A percentile compares a stretch with the other conserved stretches of the same genome.
Evolutionary conservation across 371 early-diverging fungal species (phyloP).

Genomic region (Lichtheimia ramosa): DNA sequence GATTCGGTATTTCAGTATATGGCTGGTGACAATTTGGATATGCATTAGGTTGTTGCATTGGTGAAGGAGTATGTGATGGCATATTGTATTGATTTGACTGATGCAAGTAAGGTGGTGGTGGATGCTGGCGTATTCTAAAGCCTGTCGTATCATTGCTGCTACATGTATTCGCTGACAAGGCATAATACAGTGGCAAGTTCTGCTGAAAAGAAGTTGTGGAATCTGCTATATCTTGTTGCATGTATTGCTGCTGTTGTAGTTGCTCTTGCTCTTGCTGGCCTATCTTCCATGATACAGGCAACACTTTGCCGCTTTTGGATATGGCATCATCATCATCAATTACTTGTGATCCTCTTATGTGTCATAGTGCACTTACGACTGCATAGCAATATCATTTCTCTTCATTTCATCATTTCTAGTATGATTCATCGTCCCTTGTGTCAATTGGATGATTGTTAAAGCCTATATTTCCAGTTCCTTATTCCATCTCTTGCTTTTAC

Average conservation of each 20-base stretch:
- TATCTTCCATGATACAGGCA: neutral
- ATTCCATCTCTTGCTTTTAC: neutral
- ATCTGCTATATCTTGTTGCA: neutral
- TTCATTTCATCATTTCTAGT: too few relatives aligned
- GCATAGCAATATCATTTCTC: too few relatives aligned
- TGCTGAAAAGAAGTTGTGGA: neutral
- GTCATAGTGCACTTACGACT: too few relatives aligned
- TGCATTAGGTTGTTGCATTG: slow-evolving; percentile 7
- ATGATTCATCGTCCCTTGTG: too few relatives aligned
- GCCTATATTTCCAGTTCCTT: too few relatives aligned
- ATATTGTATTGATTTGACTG: slow-evolving; percentile 3
- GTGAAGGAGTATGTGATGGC: slow-evolving; percentile 6
- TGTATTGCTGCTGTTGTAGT: neutral
- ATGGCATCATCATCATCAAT: too few relatives aligned
- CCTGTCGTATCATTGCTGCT: neutral
- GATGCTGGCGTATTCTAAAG: neutral
- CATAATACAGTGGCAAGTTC: neutral
- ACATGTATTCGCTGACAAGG: neutral
- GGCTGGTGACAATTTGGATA: neutral
- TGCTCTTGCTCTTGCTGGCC: neutral
- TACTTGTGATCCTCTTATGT: too few relatives aligned
- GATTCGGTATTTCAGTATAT: neutral
- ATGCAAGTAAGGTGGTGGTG: neutral
- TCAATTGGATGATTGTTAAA: too few relatives aligned
- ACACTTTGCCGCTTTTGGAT: neutral